A percentile compares a stretch with the other conserved stretches of the same genome.
phyloP scores from a whole-genome alignment of 2,329 filamentous ascomycete genomes.

The Apiospora kogelbergensis region DNA sequence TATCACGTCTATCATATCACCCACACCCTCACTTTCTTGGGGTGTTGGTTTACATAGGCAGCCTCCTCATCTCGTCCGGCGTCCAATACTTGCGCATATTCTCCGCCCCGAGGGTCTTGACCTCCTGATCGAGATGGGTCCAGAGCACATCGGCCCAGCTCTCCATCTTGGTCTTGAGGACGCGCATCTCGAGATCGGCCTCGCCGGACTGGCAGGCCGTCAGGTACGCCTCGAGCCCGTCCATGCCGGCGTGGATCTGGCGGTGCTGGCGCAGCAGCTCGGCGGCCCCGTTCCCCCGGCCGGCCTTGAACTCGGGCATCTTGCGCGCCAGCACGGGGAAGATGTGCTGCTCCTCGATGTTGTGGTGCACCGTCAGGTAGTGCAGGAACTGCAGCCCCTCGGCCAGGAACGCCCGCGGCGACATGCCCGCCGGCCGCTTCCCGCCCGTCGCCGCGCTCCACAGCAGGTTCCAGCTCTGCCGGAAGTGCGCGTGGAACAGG shows the following conservation, averaged over 20 bases:
- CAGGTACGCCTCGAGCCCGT: slow-evolving; percentile 66
- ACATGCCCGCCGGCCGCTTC: slow-evolving; percentile 62
- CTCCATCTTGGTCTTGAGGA: slow-evolving; percentile 73
- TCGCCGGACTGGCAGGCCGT: slow-evolving; percentile 62
- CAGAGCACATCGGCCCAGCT: slow-evolving; percentile 76
- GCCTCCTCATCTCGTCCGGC: slow-evolving; percentile 67
- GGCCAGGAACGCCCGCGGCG: slow-evolving; percentile 64
- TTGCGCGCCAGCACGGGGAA: slow-evolving; percentile 75
- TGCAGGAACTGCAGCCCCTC: slow-evolving; percentile 68
- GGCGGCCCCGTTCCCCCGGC: slow-evolving; percentile 41
- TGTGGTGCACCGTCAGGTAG: slow-evolving; percentile 75
- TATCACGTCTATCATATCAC: no score
- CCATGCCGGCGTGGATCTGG: slow-evolving; percentile 76
- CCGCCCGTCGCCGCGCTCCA: slow-evolving; percentile 62
- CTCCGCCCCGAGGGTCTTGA: slow-evolving; percentile 73
- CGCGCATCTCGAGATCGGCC: slow-evolving; percentile 53
- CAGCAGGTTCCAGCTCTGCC: slow-evolving; percentile 69
- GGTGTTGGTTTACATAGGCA: slow-evolving; percentile 59
- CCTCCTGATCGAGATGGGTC: slow-evolving; percentile 83
- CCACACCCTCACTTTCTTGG: no score
- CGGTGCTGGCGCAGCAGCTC: slow-evolving; percentile 73
- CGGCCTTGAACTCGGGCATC: slow-evolving; percentile 72
- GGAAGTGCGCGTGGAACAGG: slow-evolving; percentile 69
- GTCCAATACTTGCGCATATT: slow-evolving; percentile 88
- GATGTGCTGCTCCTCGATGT: slow-evolving; percentile 78